A percentile compares a stretch with the other conserved stretches of the same genome.
Conservation (phyloP, 371 early-diverging fungal species). For the Mucor racemosus region DNA sequence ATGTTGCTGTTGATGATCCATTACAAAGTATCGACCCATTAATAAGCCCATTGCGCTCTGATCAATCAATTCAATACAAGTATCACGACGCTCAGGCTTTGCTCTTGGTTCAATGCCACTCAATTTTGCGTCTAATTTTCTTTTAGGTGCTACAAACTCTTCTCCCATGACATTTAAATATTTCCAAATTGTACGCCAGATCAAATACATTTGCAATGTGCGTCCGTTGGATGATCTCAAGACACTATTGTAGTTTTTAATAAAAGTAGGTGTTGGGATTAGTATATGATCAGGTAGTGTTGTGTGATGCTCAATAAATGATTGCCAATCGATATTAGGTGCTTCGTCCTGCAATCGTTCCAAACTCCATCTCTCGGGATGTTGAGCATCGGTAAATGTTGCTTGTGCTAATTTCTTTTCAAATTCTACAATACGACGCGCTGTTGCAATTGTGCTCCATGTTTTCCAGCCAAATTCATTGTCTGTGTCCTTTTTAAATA, state of each 20-base stretch:
- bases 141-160: slow-evolving; percentile 26
- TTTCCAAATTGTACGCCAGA: slow-evolving; percentile 45
- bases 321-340: slow-evolving; percentile 51
- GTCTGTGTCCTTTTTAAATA: slow-evolving; percentile 30
- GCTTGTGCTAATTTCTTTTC: slow-evolving; percentile 48
- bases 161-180: slow-evolving; percentile 42
- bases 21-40: slow-evolving; percentile 58
- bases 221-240: slow-evolving; percentile 25
- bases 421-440: slow-evolving; percentile 54
- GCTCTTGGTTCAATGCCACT: slow-evolving; percentile 44
- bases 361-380: slow-evolving; percentile 26
- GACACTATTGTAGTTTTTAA: slow-evolving; percentile 1
- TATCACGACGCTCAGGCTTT: slow-evolving; percentile 56
- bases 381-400: background rate
- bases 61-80: slow-evolving; percentile 55
- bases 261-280: slow-evolving; percentile 19
- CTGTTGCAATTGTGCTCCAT: slow-evolving; percentile 42
- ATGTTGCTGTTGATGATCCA: slow-evolving; percentile 25
- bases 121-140: slow-evolving; percentile 36
- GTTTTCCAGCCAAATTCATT: slow-evolving; percentile 42
- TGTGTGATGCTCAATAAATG: slow-evolving; percentile 24
- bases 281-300: slow-evolving; percentile 36
- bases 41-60: slow-evolving; percentile 47
- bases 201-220: slow-evolving; percentile 46
- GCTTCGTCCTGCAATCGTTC: slow-evolving; percentile 35